Evolutionary conservation across 306 rosid species (phyloP).

Genomic region (Biancaea sappan): DNA sequence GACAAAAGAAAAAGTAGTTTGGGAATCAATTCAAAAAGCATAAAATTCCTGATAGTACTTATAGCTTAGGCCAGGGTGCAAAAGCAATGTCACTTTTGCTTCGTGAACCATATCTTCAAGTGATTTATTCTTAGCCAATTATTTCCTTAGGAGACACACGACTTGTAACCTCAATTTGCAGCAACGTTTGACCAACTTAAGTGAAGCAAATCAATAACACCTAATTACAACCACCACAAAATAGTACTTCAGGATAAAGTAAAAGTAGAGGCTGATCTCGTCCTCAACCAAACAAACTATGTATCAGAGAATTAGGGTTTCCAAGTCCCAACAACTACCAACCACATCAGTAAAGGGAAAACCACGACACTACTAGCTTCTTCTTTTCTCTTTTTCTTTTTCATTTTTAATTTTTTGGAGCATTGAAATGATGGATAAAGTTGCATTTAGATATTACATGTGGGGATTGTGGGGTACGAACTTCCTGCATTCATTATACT

Average conservation of each 20-base stretch:
- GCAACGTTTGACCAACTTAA: constrained; percentile 51
- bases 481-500: background rate
- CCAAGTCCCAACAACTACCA: constrained; percentile 41
- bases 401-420: too few relatives aligned
- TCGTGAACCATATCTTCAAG: constrained; percentile 33
- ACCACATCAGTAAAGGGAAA: constrained; percentile 23
- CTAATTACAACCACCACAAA: background rate
- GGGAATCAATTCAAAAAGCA: constrained; percentile 7
- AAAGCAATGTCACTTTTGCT: constrained; percentile 45
- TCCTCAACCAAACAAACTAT: constrained; percentile 7
- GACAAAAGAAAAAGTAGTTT: constrained; percentile 3
- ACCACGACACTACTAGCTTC: constrained; percentile 1
- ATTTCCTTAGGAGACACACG: constrained; percentile 23
- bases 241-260: background rate
- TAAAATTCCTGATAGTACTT: constrained; percentile 10
- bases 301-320: background rate
- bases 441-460: constrained; percentile 33
- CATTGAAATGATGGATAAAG: constrained; percentile 29
- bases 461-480: constrained; percentile 22
- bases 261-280: background rate
- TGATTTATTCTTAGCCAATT: constrained; percentile 3
- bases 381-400: too few relatives aligned
- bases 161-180: constrained; percentile 41
- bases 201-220: constrained; percentile 11
- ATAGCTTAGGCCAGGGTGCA: constrained; percentile 28